These are phyloP conservation scores for Talaromyces ruber DNA, from an alignment of 495 filamentous ascomycete species.

Conservation along the genomic window DNA sequence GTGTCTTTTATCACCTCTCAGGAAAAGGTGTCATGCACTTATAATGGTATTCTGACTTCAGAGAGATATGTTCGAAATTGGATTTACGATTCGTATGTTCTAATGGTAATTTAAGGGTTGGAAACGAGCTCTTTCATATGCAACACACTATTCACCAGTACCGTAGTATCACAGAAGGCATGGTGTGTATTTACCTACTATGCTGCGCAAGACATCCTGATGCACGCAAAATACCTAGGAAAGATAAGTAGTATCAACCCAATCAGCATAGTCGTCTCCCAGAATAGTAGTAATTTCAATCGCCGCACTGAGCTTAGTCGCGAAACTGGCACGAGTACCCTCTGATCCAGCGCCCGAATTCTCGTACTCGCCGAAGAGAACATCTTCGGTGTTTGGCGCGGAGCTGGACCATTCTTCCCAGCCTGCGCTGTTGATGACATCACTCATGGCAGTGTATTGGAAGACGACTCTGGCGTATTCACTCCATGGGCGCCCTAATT, in stretches of 20 bases:
- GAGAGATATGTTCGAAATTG: no score
- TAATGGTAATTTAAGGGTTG: no score
- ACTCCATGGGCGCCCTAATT: slow-evolving; percentile 49
- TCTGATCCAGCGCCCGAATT: slow-evolving; percentile 50
- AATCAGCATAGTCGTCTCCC: slow-evolving; percentile 37
- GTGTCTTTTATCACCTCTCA: no score
- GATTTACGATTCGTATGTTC: no score
- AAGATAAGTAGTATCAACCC: slow-evolving; percentile 32
- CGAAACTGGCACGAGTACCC: slow-evolving; percentile 51
- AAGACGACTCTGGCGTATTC: slow-evolving; percentile 53
- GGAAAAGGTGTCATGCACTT: no score
- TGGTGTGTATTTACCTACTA: no score
- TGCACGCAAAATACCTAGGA: no score
- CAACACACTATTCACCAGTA: no score
- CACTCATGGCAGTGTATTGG: slow-evolving; percentile 46
- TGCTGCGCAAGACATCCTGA: no score
- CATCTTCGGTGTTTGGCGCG: slow-evolving; percentile 39
- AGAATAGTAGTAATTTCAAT: slow-evolving; percentile 41
- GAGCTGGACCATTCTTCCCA: slow-evolving; percentile 51
- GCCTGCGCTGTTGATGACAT: slow-evolving; percentile 51
- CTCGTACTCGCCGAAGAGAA: slow-evolving; percentile 49
- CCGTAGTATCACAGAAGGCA: no score
- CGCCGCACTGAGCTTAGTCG: slow-evolving; percentile 32
- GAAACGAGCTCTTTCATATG: no score
- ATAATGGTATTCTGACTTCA: no score